Conservation (phyloP, 1,284 basidiomycete species). For the Phenoliferia sp. region DNA sequence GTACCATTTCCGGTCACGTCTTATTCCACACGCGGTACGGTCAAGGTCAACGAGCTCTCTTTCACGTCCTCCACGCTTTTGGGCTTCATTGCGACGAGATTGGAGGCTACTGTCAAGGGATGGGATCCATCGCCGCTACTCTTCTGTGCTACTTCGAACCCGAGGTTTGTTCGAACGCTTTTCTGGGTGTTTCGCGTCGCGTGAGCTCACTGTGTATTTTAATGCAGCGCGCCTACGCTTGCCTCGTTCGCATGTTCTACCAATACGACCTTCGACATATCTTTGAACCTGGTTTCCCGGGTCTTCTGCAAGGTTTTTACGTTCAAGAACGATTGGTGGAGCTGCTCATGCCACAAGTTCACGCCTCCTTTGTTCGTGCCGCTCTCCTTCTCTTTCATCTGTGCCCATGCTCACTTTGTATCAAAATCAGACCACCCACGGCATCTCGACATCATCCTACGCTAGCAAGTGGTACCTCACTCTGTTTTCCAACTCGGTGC, state of each 20-base stretch:
- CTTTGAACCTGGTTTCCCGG: constrained; percentile 92
- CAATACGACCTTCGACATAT: constrained; percentile 82
- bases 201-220: background rate
- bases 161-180: constrained; percentile 49
- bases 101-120: constrained; percentile 91
- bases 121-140: constrained; percentile 95
- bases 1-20: constrained; percentile 92
- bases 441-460: constrained; percentile 87
- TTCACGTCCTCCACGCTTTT: constrained; percentile 89
- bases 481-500: constrained; percentile 80
- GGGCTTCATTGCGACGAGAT: constrained; percentile 48
- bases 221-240: constrained; percentile 65
- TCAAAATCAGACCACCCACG: constrained; percentile 60
- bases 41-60: constrained; percentile 83
- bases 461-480: constrained; percentile 99
- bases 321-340: constrained; percentile 85
- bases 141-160: constrained; percentile 89
- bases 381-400: background rate
- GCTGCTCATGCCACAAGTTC: constrained; percentile 81
- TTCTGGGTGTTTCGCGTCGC: background rate
- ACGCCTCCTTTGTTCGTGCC: constrained; percentile 64
- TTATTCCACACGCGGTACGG: constrained; percentile 95
- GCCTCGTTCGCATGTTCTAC: constrained; percentile 78
- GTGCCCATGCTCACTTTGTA: background rate
- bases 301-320: constrained; percentile 87